Base-by-base conservation (phyloP, 768 basidiomycete species). In the Mycena latifolia region DNA sequence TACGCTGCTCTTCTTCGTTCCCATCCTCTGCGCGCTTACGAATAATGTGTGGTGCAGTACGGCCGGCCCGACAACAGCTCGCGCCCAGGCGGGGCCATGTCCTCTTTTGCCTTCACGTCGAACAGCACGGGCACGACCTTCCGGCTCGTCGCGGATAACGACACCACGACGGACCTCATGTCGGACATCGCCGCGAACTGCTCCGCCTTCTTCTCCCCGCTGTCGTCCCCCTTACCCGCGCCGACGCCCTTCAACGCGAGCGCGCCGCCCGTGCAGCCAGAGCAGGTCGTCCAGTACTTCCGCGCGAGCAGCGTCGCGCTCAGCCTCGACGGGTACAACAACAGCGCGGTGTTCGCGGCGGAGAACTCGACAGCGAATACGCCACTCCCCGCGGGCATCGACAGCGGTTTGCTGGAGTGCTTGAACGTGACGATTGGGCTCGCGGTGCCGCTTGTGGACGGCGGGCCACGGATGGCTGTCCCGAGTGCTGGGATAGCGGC, bases 281-380 rank as follows among this genome's bases (percentile, higher is more conserved):
- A 86, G 65, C 81, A 86, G 65, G 83, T 81, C 0, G 69, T 89
- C 7, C 85, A 89, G 58, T 90, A 90, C 70, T 90, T 85, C 71
- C 86, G 89, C 29, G 83, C 87, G 0, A 86, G 85, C 67, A 85
- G 82, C 43, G 80, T 86, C 29, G 84, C 81, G 5, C 81, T 90
- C 9, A 83, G 84, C 0, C 78, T 89, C 9, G 85, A 89, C 52
- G 86, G 85, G 1, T 90, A 89, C 74, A 88, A 89, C 69, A 84
- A 89, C 70, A 84, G 85, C 0, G 85, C 82, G 4, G 84, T 82
- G 2, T 75, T 86, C 39, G 72, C 72, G 24, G 46, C 72, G 1
- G 71, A 81, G 54, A 67, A 73, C 10, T 66, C 59, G 8, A 69
- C 75, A 0, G 63, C 80, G 0, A 77, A 80, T 51, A 72, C 81